Evolutionary conservation across 1,284 basidiomycete genomes (phyloP), one percentile per base, ranked within the genome.

Genomic region (Dichomitus squalens): DNA sequence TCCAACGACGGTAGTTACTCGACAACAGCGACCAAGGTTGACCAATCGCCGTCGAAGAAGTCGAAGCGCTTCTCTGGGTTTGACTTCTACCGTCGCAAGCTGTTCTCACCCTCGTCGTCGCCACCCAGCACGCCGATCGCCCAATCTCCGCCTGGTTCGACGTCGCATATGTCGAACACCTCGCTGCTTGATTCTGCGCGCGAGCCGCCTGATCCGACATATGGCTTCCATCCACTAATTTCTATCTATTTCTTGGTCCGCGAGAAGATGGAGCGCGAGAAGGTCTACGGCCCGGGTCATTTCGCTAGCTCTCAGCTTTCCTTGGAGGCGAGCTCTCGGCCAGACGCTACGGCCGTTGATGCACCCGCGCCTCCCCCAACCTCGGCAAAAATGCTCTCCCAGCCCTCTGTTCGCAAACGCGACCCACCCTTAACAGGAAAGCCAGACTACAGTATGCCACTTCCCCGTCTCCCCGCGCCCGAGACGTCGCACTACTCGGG

Each of bases 241-340:
- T 96, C 95, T 23, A 97, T 99, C 75, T 99, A 99, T 72, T 98
- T 90, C 76, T 85, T 99, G 18, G 93, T 96, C 1, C 80, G 91
- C 54, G 96, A 99, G 77, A 98, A 98, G 80, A 83, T 96, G 72
- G 95, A 98, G 69, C 81, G 96, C 50, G 96, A 98, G 68, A 83
- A 84, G 57, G 90, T 98, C 4, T 98, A 95, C 73, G 96, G 96
- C 0, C 88, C 90, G 1, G 95, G 94, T 1, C 89, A 93, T 65
- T 99, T 99, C 73, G 96, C 96, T 2, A 93, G 87, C 53, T 98
- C 95, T 1, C 93, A 95, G 67, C 75, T 95, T 20, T 80, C 79
- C 1, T 64, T 79, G 20, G 70, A 73, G 51, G 60, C 69, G 0
- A 58, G 58, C 62, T 36, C 68, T 50, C 58, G 66, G 29, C 56